Evolutionary conservation across 345 rosid species (phyloP).

Genomic region (Gossypium rotundifolium): DNA sequence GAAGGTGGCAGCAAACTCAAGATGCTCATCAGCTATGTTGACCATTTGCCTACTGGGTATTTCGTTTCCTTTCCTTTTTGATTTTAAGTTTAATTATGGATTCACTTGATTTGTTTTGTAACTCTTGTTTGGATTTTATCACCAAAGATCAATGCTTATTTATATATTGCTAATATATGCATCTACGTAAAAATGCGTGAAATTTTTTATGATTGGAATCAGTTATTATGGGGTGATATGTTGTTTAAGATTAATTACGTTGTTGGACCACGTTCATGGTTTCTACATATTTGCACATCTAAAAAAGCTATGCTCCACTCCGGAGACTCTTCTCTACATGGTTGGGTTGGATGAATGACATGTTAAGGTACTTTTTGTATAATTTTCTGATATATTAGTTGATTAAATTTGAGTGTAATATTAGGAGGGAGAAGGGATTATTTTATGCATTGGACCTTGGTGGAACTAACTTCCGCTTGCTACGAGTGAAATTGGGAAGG

Average conservation of each 20-base stretch:
- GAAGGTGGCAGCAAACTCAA: slow-evolving; percentile 96
- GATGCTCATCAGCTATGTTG: slow-evolving; percentile 95
- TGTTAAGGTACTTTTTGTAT: not conserved
- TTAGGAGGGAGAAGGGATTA: slow-evolving; percentile 76
- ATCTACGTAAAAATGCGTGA: not conserved
- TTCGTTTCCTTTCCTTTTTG: not conserved
- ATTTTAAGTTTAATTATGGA: not conserved
- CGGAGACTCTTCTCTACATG: not conserved
- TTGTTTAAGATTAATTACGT: not conserved
- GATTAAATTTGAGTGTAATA: not conserved
- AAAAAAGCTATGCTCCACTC: not conserved
- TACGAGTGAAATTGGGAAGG: slow-evolving; percentile 84
- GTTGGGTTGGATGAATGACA: not conserved
- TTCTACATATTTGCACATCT: not conserved
- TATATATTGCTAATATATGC: not conserved
- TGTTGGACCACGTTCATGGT: not conserved
- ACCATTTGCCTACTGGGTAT: slow-evolving; percentile 94
- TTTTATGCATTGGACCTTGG: slow-evolving; percentile 97
- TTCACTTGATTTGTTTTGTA: not conserved
- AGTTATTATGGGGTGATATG: not conserved
- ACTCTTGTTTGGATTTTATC: not conserved
- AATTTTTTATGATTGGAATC: not conserved
- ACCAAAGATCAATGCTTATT: not conserved
- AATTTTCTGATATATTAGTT: not conserved
- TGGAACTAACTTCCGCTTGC: slow-evolving; percentile 90